Evolutionary conservation across 768 basidiomycete species (phyloP), one percentile per base, ranked within the genome.

Genomic region (Leccinum arenicola): DNA sequence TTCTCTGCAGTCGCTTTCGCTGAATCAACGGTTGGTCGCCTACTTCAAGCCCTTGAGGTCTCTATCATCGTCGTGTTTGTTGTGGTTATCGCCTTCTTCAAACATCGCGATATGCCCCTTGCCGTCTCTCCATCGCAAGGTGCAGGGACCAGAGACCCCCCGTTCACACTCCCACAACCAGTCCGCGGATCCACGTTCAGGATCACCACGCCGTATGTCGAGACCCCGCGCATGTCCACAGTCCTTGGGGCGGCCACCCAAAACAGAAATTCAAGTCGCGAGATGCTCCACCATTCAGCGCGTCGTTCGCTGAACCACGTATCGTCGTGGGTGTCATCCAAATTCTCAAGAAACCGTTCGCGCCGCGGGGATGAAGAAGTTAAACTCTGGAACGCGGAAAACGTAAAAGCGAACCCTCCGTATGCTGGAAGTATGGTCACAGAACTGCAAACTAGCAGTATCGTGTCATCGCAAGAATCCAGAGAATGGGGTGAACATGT

Each of bases 1-100:
- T 38, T 3, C 53, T 55, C 45, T 21, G 36, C 63, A 90, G 88
- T 87, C 68, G 73, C 77, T 55, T 89, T 91, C 66, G 82, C 89
- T 3, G 90, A 91, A 72, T 82, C 82, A 6, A 77, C 78, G 10
- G 73, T 88, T 1, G 90, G 89, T n/a, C 84, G 86, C 50, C 82
- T 91, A 64, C 69, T 84, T 53, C 81, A 84, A 63, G 85, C 84
- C 14, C 71, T 85, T 35, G 85, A 88, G 65, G 64, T 85, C 23
- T 92, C 85, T 66, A 77, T 85, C 47, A 71, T 87, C 48, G 76
- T 87, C 57, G 70, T 89, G n/a, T 83, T 80, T 66, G 72, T 79
- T 59, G 80, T 88, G 60, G 74, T 87, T 53, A 65, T 72, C 35
- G 73, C 79, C n/a, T 75, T 82, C 65, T 55, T 74, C 53, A 65